These are phyloP conservation scores for Salisapilia sapeloensis DNA, from an alignment of 352 stramenopile species.

Conservation along the genomic window DNA sequence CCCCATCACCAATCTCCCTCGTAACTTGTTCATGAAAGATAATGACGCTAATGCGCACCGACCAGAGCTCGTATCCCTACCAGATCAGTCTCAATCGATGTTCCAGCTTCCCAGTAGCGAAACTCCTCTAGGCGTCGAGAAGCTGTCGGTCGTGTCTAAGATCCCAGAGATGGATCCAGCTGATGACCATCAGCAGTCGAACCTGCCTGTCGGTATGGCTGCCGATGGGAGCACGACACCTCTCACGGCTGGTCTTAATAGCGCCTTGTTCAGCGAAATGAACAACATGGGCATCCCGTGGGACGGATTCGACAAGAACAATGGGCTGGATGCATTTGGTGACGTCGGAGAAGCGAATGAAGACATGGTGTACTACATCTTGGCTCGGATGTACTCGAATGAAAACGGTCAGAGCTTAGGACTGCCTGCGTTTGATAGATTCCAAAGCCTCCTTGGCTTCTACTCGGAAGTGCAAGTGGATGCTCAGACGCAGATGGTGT, in stretches of 20 bases:
- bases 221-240: constrained; percentile 3
- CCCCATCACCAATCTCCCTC: too few relatives aligned
- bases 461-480: constrained; percentile 62
- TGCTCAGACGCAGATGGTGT: constrained; percentile 57
- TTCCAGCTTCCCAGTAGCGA: too few relatives aligned
- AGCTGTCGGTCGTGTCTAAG: too few relatives aligned
- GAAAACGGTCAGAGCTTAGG: constrained; percentile 46
- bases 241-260: constrained; percentile 19
- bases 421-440: constrained; percentile 67
- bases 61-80: too few relatives aligned
- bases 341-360: constrained; percentile 16
- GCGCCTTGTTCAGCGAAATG: constrained; percentile 51
- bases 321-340: constrained; percentile 6
- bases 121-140: too few relatives aligned
- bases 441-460: constrained; percentile 71
- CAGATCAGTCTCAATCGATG: too few relatives aligned
- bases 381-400: constrained; percentile 64
- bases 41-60: too few relatives aligned
- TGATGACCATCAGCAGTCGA: too few relatives aligned
- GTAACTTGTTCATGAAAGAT: too few relatives aligned
- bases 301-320: constrained; percentile 30
- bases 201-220: too few relatives aligned
- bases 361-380: constrained; percentile 70
- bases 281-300: constrained; percentile 58
- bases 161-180: too few relatives aligned